phyloP scores from a whole-genome alignment of 2,329 filamentous ascomycete species.

The Metarhizium humberi region DNA sequence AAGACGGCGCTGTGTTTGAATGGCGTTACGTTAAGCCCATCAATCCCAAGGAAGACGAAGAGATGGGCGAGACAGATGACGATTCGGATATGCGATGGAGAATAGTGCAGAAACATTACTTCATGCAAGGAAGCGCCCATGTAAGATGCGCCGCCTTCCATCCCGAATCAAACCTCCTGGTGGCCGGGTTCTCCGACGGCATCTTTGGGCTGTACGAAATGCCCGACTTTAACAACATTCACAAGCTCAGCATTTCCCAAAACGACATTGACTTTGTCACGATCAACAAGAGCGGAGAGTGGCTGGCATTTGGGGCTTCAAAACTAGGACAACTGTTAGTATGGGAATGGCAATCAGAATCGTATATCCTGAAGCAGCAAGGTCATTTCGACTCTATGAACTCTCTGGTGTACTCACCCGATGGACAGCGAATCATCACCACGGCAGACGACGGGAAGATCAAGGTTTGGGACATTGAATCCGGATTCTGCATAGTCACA shows the following conservation, averaged over 20 bases:
- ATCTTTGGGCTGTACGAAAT: slow-evolving; percentile 92
- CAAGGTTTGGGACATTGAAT: slow-evolving; percentile 95
- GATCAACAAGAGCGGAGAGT: slow-evolving; percentile 90
- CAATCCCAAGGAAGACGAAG: slow-evolving; percentile 47
- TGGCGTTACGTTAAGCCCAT: slow-evolving; percentile 73
- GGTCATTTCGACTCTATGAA: slow-evolving; percentile 97
- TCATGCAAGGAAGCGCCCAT: slow-evolving; percentile 81
- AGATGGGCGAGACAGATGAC: slow-evolving; percentile 50
- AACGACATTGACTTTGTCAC: slow-evolving; percentile 93
- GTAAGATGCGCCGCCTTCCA: slow-evolving; percentile 90
- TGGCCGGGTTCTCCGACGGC: slow-evolving; percentile 91
- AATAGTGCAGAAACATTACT: slow-evolving; percentile 85
- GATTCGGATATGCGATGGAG: slow-evolving; percentile 71
- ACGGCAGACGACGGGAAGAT: slow-evolving; percentile 95
- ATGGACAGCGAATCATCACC: slow-evolving; percentile 87
- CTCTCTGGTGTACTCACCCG: slow-evolving; percentile 82
- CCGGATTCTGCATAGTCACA: slow-evolving; percentile 95
- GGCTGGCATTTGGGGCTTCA: slow-evolving; percentile 93
- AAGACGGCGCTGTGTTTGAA: slow-evolving; percentile 90
- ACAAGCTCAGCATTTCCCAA: slow-evolving; percentile 87
- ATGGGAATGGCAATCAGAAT: slow-evolving; percentile 99
- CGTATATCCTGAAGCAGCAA: slow-evolving; percentile 96
- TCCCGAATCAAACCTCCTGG: slow-evolving; percentile 77
- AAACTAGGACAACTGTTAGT: slow-evolving; percentile 93
- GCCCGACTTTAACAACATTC: slow-evolving; percentile 91